Base-by-base conservation (phyloP, 768 basidiomycete genomes). In the Clitopilus hobsonii region DNA sequence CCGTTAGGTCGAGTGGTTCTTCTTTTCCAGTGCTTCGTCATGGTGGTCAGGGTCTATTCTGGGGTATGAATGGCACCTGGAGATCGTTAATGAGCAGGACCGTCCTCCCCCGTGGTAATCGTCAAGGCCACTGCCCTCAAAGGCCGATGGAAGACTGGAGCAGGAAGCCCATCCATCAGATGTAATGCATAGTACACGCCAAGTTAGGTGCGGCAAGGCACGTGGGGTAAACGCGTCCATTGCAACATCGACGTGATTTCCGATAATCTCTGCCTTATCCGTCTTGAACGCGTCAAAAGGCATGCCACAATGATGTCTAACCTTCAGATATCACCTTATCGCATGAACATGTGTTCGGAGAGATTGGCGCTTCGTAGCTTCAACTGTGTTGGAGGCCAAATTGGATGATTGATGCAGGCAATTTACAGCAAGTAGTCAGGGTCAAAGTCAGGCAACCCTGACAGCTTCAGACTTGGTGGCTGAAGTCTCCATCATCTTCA, bases 21-120 rank as follows among this genome's bases (percentile, higher is more conserved):
- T 45, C 41, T 45, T 23, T 45, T 45, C 41, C 41, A 45, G n/a
- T 45, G 41, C 41, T 11, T 45, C 41, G 41, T 45, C 41, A 45
- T 45, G 41, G 22, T 23, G 22, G 41, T 8, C 41, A 45, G 41
- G 41, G 41, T 23, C 41, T 45, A 45, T 20, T 45, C 16, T 45
- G 8, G 41, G 18, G 22, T n/a, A n/a, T n/a, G 10, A 23, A 45
- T 18, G 41, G n/a, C 22, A 20, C 16, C 8, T 18, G 22, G 16
- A 45, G 18, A 45, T 16, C 41, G 10, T 45, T 45, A 36, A 36
- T n/a, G 32, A 36, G 41, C 41, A 18, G 41, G 14, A n/a, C 32
- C n/a, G 32, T 36, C n/a, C n/a, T 45, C 22, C 41, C 41, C 22
- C 41, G 41, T 45, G 41, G 41, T 20, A 45, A 45, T 45, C 41